Evolutionary conservation across 2,329 filamentous ascomycete genomes (phyloP), one percentile per base, ranked within the genome.

Genomic region (Penicillium verrucosum): DNA sequence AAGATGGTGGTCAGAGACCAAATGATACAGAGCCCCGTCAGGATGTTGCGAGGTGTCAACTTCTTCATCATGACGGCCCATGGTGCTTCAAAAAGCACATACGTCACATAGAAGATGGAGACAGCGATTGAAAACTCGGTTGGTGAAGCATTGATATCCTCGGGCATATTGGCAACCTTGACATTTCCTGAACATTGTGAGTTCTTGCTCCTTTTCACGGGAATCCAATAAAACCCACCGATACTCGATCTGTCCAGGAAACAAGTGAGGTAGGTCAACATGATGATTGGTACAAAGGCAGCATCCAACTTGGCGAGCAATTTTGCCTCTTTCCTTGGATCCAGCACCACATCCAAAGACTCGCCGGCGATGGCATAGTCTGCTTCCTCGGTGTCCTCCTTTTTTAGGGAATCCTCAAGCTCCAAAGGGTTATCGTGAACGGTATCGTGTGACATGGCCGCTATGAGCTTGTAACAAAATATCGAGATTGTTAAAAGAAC

Each of bases 211-310:
- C 18, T 30, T 47, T 4, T 18, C 4, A 5, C 3, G 27, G n/a
- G 6, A 21, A 4, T 14, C 25, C 0, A 16, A 43, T 2, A 3
- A 12, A 36, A 52, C 53, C 23, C 62, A 74, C 78, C 78, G 38
- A 84, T 82, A 60, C 82, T 82, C 21, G 75, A 74, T 52, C 83
- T 76, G 67, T 86, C 83, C 40, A 84, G 71, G 62, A 82, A 83
- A 58, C 78, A 82, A 4, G 77, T 75, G 21, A 85, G 64, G 59
- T 83, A 85, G 5, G 84, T 75, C 45, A 82, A 68, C 77, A 82
- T 83, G 56, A 85, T 80, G 53, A 84, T 77, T 0, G 80, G 80
- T 5, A 78, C 75, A 49, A 82, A 77, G 4, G 73, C 74, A 4
- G 77, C 43, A 53, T 82, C 81, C 11, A 82, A 68, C 57, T 82